Evolutionary conservation across 208 protist genomes (phyloP).

Genomic region (Acanthamoeba divionensis): DNA sequence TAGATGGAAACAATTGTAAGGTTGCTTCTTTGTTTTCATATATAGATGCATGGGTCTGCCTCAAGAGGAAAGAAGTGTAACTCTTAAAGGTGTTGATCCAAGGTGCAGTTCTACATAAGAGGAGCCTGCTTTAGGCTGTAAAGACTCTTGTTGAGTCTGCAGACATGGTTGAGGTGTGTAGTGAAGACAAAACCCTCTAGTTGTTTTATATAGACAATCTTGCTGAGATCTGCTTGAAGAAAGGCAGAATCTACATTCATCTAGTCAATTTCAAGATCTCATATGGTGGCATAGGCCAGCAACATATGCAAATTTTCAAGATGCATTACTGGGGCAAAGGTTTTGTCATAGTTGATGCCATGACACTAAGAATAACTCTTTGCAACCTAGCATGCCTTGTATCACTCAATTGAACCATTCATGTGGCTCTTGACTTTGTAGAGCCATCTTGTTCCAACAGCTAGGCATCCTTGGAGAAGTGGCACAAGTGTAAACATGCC

Average conservation of each 20-base stretch:
- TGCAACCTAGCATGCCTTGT: neutral
- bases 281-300: neutral
- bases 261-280: neutral
- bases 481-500: neutral
- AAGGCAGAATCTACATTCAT: constrained; percentile 22
- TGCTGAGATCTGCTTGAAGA: neutral
- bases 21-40: neutral
- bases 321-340: neutral
- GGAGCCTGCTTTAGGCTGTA: neutral
- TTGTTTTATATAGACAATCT: neutral
- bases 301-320: neutral
- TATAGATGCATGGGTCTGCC: neutral
- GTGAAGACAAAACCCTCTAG: neutral
- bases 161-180: neutral
- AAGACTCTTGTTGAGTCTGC: neutral
- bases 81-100: too few relatives aligned
- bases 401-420: neutral
- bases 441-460: neutral
- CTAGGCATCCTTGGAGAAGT: neutral
- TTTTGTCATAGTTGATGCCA: neutral
- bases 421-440: neutral
- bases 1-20: too few relatives aligned
- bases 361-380: neutral
- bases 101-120: neutral
- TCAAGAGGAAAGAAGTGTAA: too few relatives aligned